Evolutionary conservation across 169 alveolate genomes (phyloP), one percentile per base, ranked within the genome.

Genomic region (Plasmodium gallinaceum): DNA sequence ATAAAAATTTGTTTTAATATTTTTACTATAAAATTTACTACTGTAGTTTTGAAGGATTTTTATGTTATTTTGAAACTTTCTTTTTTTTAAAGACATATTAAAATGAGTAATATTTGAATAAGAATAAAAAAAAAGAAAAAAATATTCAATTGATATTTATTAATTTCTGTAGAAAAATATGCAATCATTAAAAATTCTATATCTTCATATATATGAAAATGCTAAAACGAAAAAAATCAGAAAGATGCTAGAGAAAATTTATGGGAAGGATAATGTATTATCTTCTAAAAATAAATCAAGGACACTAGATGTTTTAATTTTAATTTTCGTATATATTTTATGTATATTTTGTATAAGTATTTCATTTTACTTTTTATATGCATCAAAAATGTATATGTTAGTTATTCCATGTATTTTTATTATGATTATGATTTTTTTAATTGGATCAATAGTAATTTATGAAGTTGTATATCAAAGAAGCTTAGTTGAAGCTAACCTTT

Each of bases 191-290:
- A 75, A 75, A 66, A 75, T 75, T 66, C 62, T 75, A 26, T 75
- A 75, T 62, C 88, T 75, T 75, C 88, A 75, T 52, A 64, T 75
- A 48, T 60, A 61, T 54, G 88, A 75, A 62, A 75, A 75, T 75
- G 45, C 7, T 24, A 75, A 75, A 62, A 75, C 69, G 8, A 42
- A 32, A 26, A 64, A 42, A 45, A 75, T 75, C 60, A 24, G 88
- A 42, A 45, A 37, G 24, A 26, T 64, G 16, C 42, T 75, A 14
- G 88, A 75, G 22, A 65, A 61, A 51, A 24, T 24, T 20, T 75
- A 75, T 37, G 88, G 88, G 16, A 60, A 64, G 39, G 88, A 75
- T 9, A 75, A 75, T 32, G 64, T 75, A 18, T 51, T 64, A 62
- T 75, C 74, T 37, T 64, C 88, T 18, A 75, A 64, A 51, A 51